A percentile compares a stretch with the other conserved stretches of the same genome.
Conservation (phyloP, 176 grass and related monocot genomes). For the Guadua angustifolia region DNA sequence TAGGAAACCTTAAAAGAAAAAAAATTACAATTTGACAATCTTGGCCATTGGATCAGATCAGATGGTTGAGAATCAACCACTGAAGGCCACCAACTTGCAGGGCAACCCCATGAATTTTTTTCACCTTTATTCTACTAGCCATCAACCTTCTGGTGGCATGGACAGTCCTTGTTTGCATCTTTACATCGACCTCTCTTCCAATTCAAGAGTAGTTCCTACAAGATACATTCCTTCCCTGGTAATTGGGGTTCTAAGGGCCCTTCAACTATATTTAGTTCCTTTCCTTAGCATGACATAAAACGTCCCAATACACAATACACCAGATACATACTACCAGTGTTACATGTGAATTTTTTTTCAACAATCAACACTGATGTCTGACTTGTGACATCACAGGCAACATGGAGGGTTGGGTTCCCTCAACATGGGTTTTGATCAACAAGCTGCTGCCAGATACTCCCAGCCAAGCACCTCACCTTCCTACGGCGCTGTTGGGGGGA, state of each 20-base stretch:
- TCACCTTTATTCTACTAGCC: constrained; percentile 6
- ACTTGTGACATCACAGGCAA: constrained; percentile 63
- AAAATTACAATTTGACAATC: not conserved
- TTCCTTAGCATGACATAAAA: constrained; percentile 5
- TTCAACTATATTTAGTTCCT: not conserved
- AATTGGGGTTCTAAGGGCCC: not conserved
- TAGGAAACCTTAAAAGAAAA: constrained; percentile 13
- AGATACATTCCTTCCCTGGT: not conserved
- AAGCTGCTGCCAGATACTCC: constrained; percentile 61
- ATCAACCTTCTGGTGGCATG: not conserved
- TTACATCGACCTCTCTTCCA: not conserved
- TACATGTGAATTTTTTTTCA: constrained; percentile 18
- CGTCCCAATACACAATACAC: not conserved
- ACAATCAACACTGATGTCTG: not conserved
- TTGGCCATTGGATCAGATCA: not conserved
- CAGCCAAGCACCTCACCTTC: constrained; percentile 71
- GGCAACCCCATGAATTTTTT: constrained; percentile 18
- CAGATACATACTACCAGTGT: not conserved
- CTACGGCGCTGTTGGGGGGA: constrained; percentile 69
- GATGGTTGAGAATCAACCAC: constrained; percentile 6
- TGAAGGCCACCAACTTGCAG: not conserved
- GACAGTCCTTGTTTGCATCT: not conserved
- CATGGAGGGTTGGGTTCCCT: constrained; percentile 64
- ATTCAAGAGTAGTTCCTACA: not conserved
- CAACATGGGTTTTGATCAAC: constrained; percentile 62